Evolutionary conservation across 2,329 filamentous ascomycete species (phyloP).

Genomic region (Penicillium carneum): DNA sequence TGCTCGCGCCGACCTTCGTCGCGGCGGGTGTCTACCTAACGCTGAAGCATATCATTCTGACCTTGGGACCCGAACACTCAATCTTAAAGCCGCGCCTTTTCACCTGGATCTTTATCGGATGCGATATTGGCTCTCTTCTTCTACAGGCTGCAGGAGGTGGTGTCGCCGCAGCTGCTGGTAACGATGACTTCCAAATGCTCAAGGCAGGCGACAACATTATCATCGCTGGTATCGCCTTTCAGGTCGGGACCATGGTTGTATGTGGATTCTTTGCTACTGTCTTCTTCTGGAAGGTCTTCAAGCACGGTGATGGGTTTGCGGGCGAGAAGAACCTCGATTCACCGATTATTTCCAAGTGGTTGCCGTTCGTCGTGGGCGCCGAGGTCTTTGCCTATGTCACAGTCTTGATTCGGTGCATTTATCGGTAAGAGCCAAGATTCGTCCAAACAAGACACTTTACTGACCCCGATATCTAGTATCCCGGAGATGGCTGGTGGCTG

Average conservation of each 20-base stretch:
- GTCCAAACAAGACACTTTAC: not conserved
- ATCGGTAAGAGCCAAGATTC: conserved; percentile 43
- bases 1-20: conserved; percentile 64
- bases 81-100: conserved; percentile 59
- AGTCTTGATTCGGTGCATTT: conserved; percentile 54
- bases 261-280: conserved; percentile 51
- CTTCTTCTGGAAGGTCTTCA: conserved; percentile 54
- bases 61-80: conserved; percentile 60
- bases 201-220: conserved; percentile 63
- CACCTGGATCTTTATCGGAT: conserved; percentile 67
- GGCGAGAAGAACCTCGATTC: conserved; percentile 41
- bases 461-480: conserved; percentile 44
- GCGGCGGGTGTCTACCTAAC: conserved; percentile 64
- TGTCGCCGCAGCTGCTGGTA: conserved; percentile 61
- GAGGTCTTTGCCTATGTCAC: conserved; percentile 50
- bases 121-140: conserved; percentile 65
- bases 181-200: conserved; percentile 46
- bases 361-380: conserved; percentile 39
- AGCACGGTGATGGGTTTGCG: conserved; percentile 35
- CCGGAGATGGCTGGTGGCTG: conserved; percentile 61
- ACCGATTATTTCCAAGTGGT: conserved; percentile 27
- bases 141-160: conserved; percentile 66
- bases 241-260: conserved; percentile 60
- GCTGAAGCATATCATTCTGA: conserved; percentile 64
- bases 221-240: conserved; percentile 64